phyloP scores from a whole-genome alignment of 2,329 filamentous ascomycete genomes.

The Penicillium hesseltinei region DNA sequence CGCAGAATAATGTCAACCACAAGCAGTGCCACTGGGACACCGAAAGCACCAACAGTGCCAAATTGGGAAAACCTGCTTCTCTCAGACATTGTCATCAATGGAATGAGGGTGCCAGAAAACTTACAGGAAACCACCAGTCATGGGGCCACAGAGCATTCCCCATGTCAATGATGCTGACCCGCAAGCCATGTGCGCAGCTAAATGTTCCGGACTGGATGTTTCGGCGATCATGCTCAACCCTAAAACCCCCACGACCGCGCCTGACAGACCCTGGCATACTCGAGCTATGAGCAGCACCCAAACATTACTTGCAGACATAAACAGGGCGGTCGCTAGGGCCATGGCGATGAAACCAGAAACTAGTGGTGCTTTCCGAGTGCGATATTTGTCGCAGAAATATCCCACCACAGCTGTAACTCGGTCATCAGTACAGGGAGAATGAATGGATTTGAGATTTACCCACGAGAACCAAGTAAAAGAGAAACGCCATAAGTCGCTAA shows the following conservation, averaged over 20 bases:
- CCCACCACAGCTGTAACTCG: neutral
- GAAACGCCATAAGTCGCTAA: neutral
- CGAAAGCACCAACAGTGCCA: neutral
- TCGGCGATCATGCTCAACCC: neutral
- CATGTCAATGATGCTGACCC: neutral
- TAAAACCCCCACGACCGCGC: neutral
- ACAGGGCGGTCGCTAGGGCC: neutral
- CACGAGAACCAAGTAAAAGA: neutral
- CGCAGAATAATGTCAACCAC: neutral
- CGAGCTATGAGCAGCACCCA: neutral
- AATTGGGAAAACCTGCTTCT: neutral
- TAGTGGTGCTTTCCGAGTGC: neutral
- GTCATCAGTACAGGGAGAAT: neutral
- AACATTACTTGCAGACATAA: neutral
- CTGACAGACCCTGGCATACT: neutral
- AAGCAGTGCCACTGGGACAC: neutral
- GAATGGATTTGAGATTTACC: neutral
- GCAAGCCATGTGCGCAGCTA: neutral
- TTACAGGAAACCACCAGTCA: neutral
- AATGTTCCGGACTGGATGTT: neutral
- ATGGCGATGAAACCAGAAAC: neutral
- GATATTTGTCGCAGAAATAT: neutral
- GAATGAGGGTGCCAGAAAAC: neutral
- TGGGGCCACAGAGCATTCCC: neutral
- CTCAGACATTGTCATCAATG: neutral